Evolutionary conservation across 2,329 filamentous ascomycete species (phyloP).

Genomic region (Stagonosporopsis chrysanthemi): DNA sequence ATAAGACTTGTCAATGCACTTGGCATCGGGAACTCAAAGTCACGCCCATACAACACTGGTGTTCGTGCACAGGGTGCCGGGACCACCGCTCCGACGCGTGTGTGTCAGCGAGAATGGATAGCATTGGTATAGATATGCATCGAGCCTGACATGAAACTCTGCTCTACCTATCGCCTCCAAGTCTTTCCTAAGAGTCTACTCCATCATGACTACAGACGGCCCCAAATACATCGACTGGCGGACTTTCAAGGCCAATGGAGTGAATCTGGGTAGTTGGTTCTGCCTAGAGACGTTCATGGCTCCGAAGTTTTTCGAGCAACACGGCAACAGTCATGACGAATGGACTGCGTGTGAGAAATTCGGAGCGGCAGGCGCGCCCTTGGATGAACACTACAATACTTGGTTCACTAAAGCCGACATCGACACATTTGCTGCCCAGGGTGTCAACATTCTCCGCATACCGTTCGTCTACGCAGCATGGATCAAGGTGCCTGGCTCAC

Average conservation of each 20-base stretch:
- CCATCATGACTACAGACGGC: background rate
- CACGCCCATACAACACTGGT: background rate
- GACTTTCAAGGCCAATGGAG: conserved; percentile 18
- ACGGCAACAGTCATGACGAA: conserved; percentile 37
- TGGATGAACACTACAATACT: conserved; percentile 39
- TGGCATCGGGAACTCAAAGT: too few species aligned
- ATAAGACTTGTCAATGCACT: too few species aligned
- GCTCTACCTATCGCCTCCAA: background rate
- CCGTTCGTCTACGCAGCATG: conserved; percentile 11
- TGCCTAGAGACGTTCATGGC: conserved; percentile 13
- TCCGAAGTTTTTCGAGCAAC: conserved; percentile 9
- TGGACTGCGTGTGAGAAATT: conserved; percentile 42
- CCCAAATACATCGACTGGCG: conserved; percentile 11
- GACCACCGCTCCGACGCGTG: background rate
- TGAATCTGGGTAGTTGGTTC: conserved; percentile 44
- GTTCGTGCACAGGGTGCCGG: background rate
- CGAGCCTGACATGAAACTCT: background rate
- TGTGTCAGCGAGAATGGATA: background rate
- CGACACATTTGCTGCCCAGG: conserved; percentile 4
- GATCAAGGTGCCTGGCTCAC: conserved; percentile 14
- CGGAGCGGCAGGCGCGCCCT: conserved; percentile 34
- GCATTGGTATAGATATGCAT: background rate
- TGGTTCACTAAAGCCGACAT: conserved; percentile 28
- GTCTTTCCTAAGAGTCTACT: background rate
- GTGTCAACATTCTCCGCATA: conserved; percentile 9